Evolutionary conservation across 2,329 filamentous ascomycete genomes (phyloP).

Genomic region (Pezicula rhizophila): DNA sequence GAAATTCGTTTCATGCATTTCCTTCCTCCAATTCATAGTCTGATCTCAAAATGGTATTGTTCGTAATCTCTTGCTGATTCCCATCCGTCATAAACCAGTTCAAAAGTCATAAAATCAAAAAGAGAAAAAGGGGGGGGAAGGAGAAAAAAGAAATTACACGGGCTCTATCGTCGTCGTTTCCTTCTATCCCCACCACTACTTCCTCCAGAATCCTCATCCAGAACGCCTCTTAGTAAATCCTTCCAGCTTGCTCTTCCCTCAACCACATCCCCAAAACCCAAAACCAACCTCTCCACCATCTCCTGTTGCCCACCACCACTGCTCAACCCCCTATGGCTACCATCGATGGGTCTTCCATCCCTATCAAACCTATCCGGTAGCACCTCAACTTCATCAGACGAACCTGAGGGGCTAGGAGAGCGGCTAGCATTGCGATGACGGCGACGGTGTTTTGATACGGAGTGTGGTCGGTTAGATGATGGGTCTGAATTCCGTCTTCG

Average conservation of each 20-base stretch:
- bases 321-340: background rate
- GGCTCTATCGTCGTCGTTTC: background rate
- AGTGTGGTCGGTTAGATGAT: slow-evolving; percentile 19
- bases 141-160: background rate
- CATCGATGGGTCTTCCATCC: slow-evolving; percentile 18
- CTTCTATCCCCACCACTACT: background rate
- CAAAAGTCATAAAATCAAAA: background rate
- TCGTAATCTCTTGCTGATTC: no score
- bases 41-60: no score
- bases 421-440: slow-evolving; percentile 5
- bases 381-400: slow-evolving; percentile 15
- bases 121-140: background rate
- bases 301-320: slow-evolving; percentile 12
- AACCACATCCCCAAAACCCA: slow-evolving; percentile 21
- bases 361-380: slow-evolving; percentile 25
- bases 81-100: no score
- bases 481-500: slow-evolving; percentile 23
- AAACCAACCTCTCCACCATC: slow-evolving; percentile 23
- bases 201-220: slow-evolving; percentile 11
- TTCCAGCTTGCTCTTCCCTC: slow-evolving; percentile 24
- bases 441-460: slow-evolving; percentile 14
- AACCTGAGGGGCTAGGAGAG: background rate
- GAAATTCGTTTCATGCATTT: no score
- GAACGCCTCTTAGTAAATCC: slow-evolving; percentile 21
- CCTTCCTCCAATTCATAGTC: no score